phyloP scores from a whole-genome alignment of 352 stramenopile genomes.

The Pythium scleroteichum region DNA sequence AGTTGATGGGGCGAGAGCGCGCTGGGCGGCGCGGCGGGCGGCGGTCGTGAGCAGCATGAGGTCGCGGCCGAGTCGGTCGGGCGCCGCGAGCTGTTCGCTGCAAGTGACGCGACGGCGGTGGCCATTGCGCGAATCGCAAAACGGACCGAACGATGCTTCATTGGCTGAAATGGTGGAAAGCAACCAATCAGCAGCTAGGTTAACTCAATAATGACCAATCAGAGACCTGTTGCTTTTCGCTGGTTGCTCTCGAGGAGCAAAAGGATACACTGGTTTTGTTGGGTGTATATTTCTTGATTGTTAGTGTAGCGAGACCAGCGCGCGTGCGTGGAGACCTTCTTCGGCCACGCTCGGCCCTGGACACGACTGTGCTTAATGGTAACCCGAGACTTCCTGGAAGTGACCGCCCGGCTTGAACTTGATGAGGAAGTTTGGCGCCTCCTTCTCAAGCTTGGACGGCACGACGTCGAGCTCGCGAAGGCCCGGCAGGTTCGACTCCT shows the following conservation, averaged over 20 bases:
- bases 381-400: slow-evolving; percentile 91
- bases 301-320: background rate
- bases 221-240: background rate
- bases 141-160: background rate
- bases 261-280: too few relatives aligned
- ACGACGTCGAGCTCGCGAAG: slow-evolving; percentile 85
- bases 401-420: slow-evolving; percentile 94
- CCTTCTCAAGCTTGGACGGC: slow-evolving; percentile 93
- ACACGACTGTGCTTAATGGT: slow-evolving; percentile 56
- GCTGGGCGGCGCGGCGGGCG: background rate
- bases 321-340: too few relatives aligned
- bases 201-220: background rate
- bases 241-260: too few relatives aligned
- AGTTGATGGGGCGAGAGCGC: background rate
- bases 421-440: slow-evolving; percentile 95
- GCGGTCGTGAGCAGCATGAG: background rate
- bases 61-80: background rate
- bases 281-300: background rate
- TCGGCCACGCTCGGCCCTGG: too few relatives aligned
- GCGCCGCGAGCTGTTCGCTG: background rate
- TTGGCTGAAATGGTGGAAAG: background rate
- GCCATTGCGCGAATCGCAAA: slow-evolving; percentile 7
- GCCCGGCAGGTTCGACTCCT: slow-evolving; percentile 76
- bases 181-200: background rate
- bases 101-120: background rate